Base-by-base conservation (phyloP, 2,329 filamentous ascomycete species). In the Colletotrichum orchidophilum region DNA sequence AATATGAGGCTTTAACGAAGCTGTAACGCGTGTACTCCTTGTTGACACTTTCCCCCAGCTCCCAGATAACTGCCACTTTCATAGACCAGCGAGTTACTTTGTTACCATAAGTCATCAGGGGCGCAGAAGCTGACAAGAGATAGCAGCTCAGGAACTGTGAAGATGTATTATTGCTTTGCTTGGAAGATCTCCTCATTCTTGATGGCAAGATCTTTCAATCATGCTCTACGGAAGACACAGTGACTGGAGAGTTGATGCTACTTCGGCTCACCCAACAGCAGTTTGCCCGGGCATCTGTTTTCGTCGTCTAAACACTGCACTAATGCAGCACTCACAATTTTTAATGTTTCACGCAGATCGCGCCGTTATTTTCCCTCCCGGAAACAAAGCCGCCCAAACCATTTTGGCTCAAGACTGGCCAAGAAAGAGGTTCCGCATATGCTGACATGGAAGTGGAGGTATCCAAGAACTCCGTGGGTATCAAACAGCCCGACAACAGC, bases 371-470 rank as follows among this genome's bases (percentile, higher is more conserved):
- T 21, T 3, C 7, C 26, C 9, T 52, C 11, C 42, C 42, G 57
- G 39, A 52, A 18, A 5, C 29, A 24, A 68, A 46, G 13, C 9
- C 29, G 50, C 54, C 27, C 15, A 55, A 42, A 24, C 31, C 31
- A 50, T n/a, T 15, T 53, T 54, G 11, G 60, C 46, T 58, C 63
- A 59, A 63, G 63, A 55, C 35, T 52, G 33, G 64, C 64, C 64
- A 68, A 71, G 52, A 15, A 11, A 21, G 15, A 33, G 58, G 58
- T 57, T 71, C 58, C 68, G 68, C 64, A 63, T n/a, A 62, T 18
- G 13, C 35, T 57, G 31, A 58, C 57, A 57, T 63, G 57, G 64
- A 58, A 63, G 64, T 68, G 68, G 68, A 71, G 58, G 57, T 52
- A 54, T 31, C 18, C 64, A 63, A 68, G 64, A 57, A 26, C 46